A percentile compares a stretch with the other conserved stretches of the same genome.
Conservation (phyloP, 2,329 filamentous ascomycete genomes). For the Amylocarpus encephaloides region DNA sequence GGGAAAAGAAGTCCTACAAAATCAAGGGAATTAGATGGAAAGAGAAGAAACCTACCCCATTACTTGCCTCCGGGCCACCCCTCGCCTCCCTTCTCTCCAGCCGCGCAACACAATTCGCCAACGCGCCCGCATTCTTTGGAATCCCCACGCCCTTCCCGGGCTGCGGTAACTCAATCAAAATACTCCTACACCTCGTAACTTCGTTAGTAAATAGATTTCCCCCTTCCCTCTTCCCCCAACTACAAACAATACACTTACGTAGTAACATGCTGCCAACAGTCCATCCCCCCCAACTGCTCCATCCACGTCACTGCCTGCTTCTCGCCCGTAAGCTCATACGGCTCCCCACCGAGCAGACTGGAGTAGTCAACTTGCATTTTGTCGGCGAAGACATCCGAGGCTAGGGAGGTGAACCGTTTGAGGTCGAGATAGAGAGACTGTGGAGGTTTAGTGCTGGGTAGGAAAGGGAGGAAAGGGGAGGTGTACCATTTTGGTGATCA, state of each 20-base stretch:
- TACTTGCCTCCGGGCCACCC: slow-evolving; percentile 26
- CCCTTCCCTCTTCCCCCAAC: not conserved
- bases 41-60: slow-evolving; percentile 38
- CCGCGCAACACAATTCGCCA: slow-evolving; percentile 1
- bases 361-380: slow-evolving; percentile 1
- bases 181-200: not conserved
- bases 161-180: slow-evolving; percentile 1
- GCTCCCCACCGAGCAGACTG: slow-evolving; percentile 1
- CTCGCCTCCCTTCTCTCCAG: not conserved
- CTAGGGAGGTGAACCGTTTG: not conserved
- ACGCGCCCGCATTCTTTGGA: not conserved
- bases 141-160: not conserved
- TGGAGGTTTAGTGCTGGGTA: not conserved
- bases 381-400: not conserved
- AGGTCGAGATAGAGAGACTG: slow-evolving; percentile 2
- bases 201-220: not conserved
- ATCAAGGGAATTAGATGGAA: not conserved
- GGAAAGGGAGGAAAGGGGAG: not conserved
- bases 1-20: not conserved
- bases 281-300: not conserved
- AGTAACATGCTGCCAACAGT: slow-evolving; percentile 4
- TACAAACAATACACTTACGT: not conserved
- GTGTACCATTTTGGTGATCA: slow-evolving; percentile 5
- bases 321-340: not conserved
- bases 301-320: slow-evolving; percentile 1